A percentile compares a stretch with the other conserved stretches of the same genome.
These are phyloP conservation scores for Sporothrix humicola DNA, from an alignment of 2,329 filamentous ascomycete species.

Conservation along the genomic window DNA sequence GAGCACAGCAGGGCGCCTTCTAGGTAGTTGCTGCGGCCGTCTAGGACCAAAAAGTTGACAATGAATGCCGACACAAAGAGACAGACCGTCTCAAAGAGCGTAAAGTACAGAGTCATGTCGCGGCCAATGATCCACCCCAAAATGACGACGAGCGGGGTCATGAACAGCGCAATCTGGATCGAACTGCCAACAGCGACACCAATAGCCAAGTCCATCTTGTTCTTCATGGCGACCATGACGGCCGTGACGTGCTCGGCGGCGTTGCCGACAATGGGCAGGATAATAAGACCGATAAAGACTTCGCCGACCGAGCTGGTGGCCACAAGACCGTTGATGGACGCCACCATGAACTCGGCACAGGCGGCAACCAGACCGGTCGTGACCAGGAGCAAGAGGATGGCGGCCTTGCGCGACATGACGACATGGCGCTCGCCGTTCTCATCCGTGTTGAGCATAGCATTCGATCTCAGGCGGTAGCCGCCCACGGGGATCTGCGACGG, in stretches of 20 bases:
- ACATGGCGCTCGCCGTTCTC: slow-evolving; percentile 42
- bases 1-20: slow-evolving; percentile 74
- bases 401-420: slow-evolving; percentile 59
- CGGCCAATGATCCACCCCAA: slow-evolving; percentile 72
- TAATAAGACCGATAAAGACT: slow-evolving; percentile 73
- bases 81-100: slow-evolving; percentile 85
- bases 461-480: background rate
- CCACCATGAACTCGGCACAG: slow-evolving; percentile 74
- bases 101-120: slow-evolving; percentile 83
- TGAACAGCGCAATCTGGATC: slow-evolving; percentile 74
- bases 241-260: slow-evolving; percentile 76
- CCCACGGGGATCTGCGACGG: slow-evolving; percentile 53
- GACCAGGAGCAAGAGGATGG: slow-evolving; percentile 66
- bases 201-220: slow-evolving; percentile 78
- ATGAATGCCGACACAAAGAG: slow-evolving; percentile 85
- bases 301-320: slow-evolving; percentile 62
- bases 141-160: slow-evolving; percentile 72
- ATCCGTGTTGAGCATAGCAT: slow-evolving; percentile 18
- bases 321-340: slow-evolving; percentile 69
- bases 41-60: slow-evolving; percentile 85
- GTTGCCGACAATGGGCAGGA: slow-evolving; percentile 75
- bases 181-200: slow-evolving; percentile 73
- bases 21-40: slow-evolving; percentile 85
- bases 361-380: slow-evolving; percentile 69
- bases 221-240: slow-evolving; percentile 72